Base-by-base conservation (phyloP, 106 monocot genomes). In the Dioscorea alata region DNA sequence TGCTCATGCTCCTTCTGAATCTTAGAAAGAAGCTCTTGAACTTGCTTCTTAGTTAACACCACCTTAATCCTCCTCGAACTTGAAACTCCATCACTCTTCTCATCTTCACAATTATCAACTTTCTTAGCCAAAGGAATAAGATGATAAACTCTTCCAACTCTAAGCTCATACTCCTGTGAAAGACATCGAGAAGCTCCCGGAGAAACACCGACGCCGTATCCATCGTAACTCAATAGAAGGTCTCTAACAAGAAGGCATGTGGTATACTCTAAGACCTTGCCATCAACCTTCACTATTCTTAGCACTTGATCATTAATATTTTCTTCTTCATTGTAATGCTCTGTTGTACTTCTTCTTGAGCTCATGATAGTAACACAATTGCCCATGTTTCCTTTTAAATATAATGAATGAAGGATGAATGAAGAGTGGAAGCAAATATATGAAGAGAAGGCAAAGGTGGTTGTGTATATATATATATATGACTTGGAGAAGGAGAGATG, bases 11-110 rank as follows among this genome's bases (percentile, higher is more conserved):
- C 12, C n/a, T 66, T 34, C 8, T 34, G 9, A 19, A 1, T 25
- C 74, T 49, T 28, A 12, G 60, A 58, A 15, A 74, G 28, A 48
- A 74, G 20, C 57, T 74, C 66, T 50, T 60, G 67, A 49, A 74
- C 66, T 59, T 74, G 74, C 4, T 74, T 66, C 49, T 67, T 74
- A 18, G 66, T 74, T 17, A 74, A 0, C 21, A 74, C 59, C 34
- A 74, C 64, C 49, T 74, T 74, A 8, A 74, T 67, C 20, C 66
- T 74, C 22, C n/a, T 74, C 4, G 59, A 32, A 19, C 48, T 17
- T n/a, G 28, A 16, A 21, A 12, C 23, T 6, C 23, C 22, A 42
- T 42, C 42, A 42, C 42, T 42, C 59, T 59, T 23, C 22, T 12
- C 2, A 50, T 14, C 49, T 24, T 24, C 4, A 15, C 14, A n/a